phyloP scores from a whole-genome alignment of 1,284 basidiomycete genomes.

The Cutaneotrichosporon sp. region DNA sequence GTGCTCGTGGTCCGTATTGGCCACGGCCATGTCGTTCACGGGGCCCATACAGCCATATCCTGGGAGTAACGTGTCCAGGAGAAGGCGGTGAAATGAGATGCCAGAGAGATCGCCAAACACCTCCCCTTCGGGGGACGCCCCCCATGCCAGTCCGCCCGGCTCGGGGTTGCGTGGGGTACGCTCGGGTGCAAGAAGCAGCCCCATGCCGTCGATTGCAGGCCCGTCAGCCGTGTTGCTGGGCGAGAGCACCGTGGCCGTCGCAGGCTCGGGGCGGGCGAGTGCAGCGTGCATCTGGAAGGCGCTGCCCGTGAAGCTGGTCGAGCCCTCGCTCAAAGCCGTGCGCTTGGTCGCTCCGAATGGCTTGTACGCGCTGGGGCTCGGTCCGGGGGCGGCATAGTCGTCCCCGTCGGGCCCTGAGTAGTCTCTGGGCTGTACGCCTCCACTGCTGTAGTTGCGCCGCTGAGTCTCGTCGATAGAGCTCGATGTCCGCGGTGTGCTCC shows the following conservation, averaged over 20 bases:
- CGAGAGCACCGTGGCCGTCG: neutral
- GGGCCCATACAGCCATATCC: constrained; percentile 6
- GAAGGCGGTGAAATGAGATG: constrained; percentile 25
- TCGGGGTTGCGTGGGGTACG: neutral
- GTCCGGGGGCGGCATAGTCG: neutral
- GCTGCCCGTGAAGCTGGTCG: neutral
- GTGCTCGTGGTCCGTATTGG: neutral
- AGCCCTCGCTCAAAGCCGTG: neutral
- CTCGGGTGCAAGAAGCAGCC: constrained; percentile 14
- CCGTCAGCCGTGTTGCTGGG: neutral
- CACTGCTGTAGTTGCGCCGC: neutral
- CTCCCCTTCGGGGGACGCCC: constrained; percentile 12
- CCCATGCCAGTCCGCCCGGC: neutral
- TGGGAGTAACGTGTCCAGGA: constrained; percentile 24
- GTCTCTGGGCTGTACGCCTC: neutral
- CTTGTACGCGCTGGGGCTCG: neutral
- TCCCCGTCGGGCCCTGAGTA: neutral
- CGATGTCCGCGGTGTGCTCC: neutral
- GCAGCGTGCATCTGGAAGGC: neutral
- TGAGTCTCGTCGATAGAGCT: neutral
- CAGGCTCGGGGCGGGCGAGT: neutral
- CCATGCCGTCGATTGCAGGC: constrained; percentile 23
- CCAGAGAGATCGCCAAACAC: constrained; percentile 27
- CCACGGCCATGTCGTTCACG: neutral
- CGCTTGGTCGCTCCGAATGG: neutral